These are phyloP conservation scores for Mycosphaerella sp. DNA, from an alignment of 2,329 filamentous ascomycete species.

Conservation along the genomic window DNA sequence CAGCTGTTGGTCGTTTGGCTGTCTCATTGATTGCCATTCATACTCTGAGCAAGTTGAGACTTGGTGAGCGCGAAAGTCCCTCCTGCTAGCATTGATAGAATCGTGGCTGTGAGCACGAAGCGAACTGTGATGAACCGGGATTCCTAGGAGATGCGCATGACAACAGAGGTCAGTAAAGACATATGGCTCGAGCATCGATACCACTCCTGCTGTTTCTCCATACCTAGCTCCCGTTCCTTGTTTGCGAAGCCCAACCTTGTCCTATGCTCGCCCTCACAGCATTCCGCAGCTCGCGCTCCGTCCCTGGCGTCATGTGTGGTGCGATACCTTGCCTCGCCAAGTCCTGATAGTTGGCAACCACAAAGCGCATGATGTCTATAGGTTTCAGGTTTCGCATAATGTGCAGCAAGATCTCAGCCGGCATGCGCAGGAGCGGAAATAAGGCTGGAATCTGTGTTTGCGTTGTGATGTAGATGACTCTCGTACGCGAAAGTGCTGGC, in stretches of 20 bases:
- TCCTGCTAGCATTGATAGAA: too few species aligned
- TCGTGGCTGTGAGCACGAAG: too few species aligned
- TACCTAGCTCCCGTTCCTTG: too few species aligned
- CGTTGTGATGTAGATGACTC: slow-evolving; percentile 30
- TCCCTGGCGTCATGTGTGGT: slow-evolving; percentile 28
- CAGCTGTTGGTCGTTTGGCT: too few species aligned
- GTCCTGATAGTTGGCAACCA: slow-evolving; percentile 35
- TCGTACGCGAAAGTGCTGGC: slow-evolving; percentile 29
- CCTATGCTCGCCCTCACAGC: slow-evolving; percentile 6
- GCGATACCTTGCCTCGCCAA: slow-evolving; percentile 33
- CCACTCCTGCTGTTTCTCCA: too few species aligned
- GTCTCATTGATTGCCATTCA: too few species aligned
- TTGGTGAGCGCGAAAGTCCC: too few species aligned
- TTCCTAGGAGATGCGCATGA: too few species aligned
- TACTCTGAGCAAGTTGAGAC: too few species aligned
- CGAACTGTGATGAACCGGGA: too few species aligned
- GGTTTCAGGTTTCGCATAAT: slow-evolving; percentile 37
- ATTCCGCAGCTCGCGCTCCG: slow-evolving; percentile 14
- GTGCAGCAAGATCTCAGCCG: slow-evolving; percentile 38
- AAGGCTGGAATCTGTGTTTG: slow-evolving; percentile 28
- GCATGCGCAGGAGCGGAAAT: slow-evolving; percentile 32
- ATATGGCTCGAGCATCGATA: too few species aligned
- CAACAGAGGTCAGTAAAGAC: too few species aligned
- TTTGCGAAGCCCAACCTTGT: background rate
- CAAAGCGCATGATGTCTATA: slow-evolving; percentile 36